Conservation (phyloP, 192 early-diverging fungal species). For the Chytriomyces confervae region DNA sequence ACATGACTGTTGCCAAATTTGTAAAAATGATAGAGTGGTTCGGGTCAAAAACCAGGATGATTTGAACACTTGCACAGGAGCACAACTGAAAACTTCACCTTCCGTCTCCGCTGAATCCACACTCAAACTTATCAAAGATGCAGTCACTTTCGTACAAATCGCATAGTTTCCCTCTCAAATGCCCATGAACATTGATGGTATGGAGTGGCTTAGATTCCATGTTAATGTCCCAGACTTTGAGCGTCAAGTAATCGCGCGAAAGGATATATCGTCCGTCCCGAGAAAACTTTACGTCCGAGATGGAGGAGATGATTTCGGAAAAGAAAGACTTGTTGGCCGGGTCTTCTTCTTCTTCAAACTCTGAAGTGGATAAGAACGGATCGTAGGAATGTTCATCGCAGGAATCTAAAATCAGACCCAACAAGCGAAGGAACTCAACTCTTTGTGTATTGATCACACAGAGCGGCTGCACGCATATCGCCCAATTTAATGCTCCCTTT, state of each 20-base stretch:
- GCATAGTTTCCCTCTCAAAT: constrained; percentile 92
- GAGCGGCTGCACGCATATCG: constrained; percentile 93
- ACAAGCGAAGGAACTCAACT: constrained; percentile 54
- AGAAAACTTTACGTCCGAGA: constrained; percentile 96
- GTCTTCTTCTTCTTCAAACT: constrained; percentile 96
- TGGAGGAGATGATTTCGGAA: constrained; percentile 99
- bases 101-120: constrained; percentile 94
- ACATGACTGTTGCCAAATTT: constrained; percentile 54
- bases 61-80: background rate
- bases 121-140: constrained; percentile 99
- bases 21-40: background rate
- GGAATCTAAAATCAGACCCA: background rate
- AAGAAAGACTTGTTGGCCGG: constrained; percentile 96
- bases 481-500: constrained; percentile 97
- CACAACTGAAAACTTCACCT: constrained; percentile 64
- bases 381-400: background rate
- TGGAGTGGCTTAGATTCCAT: constrained; percentile 95
- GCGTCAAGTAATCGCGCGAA: constrained; percentile 94
- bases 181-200: constrained; percentile 96
- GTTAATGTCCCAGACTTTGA: constrained; percentile 99
- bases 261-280: constrained; percentile 96
- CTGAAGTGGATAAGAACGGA: constrained; percentile 42
- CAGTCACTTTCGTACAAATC: constrained; percentile 99
- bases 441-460: constrained; percentile 95
- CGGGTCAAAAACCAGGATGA: no score